Percentiles rank a stretch among this genome's conserved stretches.
phyloP scores from a whole-genome alignment of 2,329 filamentous ascomycete species.

The Sphaerulina musiva region DNA sequence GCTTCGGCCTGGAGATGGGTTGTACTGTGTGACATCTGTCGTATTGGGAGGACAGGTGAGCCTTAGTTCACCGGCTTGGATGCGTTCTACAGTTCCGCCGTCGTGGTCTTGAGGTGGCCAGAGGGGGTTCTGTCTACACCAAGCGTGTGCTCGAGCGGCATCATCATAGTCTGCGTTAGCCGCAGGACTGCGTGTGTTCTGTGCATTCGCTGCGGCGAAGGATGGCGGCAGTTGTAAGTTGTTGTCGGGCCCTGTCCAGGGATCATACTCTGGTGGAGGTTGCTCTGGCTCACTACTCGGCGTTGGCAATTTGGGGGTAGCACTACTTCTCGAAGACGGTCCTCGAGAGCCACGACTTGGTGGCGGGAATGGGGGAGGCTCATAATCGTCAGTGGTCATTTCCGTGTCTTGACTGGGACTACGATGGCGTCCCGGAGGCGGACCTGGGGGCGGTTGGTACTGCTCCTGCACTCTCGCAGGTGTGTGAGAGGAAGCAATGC shows the following conservation, averaged over 20 bases:
- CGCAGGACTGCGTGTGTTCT: slow-evolving; percentile 58
- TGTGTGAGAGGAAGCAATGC: slow-evolving; percentile 13
- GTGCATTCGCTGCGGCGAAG: slow-evolving; percentile 38
- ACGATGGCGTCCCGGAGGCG: slow-evolving; percentile 25
- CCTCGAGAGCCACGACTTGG: slow-evolving; percentile 17
- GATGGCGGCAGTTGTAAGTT: slow-evolving; percentile 68
- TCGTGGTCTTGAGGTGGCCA: slow-evolving; percentile 43
- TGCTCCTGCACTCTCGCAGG: slow-evolving; percentile 20
- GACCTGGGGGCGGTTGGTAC: slow-evolving; percentile 31
- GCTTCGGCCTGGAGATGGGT: slow-evolving; percentile 48
- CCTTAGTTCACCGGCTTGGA: slow-evolving; percentile 47
- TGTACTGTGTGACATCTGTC: slow-evolving; percentile 40
- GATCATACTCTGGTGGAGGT: slow-evolving; percentile 55
- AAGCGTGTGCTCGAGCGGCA: slow-evolving; percentile 58
- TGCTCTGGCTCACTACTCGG: slow-evolving; percentile 17
- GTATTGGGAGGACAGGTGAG: slow-evolving; percentile 41
- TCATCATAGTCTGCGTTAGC: slow-evolving; percentile 63
- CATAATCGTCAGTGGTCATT: slow-evolving; percentile 22
- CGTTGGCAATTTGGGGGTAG: slow-evolving; percentile 13
- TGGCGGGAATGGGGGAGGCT: slow-evolving; percentile 30
- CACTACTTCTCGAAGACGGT: slow-evolving; percentile 11
- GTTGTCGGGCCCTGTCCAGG: slow-evolving; percentile 69
- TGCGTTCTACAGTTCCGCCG: slow-evolving; percentile 38
- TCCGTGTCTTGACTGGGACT: slow-evolving; percentile 14
- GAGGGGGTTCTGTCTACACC: slow-evolving; percentile 59